These are phyloP conservation scores for Jackrogersella minutella DNA, from an alignment of 495 filamentous ascomycete genomes.

Conservation along the genomic window DNA sequence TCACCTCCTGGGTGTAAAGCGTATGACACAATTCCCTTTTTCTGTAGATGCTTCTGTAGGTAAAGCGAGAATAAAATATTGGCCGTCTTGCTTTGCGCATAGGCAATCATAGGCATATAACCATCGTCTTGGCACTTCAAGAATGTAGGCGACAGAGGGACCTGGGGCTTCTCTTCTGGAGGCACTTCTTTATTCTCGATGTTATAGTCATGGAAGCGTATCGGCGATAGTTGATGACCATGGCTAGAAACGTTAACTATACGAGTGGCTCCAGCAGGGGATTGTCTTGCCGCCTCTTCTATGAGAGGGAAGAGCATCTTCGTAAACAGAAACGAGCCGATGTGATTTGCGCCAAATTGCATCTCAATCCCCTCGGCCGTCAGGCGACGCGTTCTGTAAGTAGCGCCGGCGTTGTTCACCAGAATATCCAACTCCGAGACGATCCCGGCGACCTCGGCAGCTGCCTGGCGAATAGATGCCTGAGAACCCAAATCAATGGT, in stretches of 20 bases:
- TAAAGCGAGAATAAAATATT: conserved; percentile 66
- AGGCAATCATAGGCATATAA: conserved; percentile 63
- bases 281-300: conserved; percentile 45
- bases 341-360: conserved; percentile 67
- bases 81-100: conserved; percentile 67
- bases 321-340: conserved; percentile 66
- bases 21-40: conserved; percentile 49
- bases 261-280: conserved; percentile 48
- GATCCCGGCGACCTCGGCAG: conserved; percentile 47
- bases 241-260: conserved; percentile 56
- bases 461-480: conserved; percentile 53
- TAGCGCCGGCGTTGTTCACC: conserved; percentile 64
- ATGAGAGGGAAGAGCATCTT: conserved; percentile 62
- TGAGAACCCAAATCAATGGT: conserved; percentile 59
- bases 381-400: conserved; percentile 44
- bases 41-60: conserved; percentile 50
- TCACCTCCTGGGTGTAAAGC: conserved; percentile 60
- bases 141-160: conserved; percentile 44
- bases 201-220: conserved; percentile 66
- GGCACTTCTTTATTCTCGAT: conserved; percentile 55
- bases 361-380: conserved; percentile 61
- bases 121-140: conserved; percentile 51
- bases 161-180: conserved; percentile 48
- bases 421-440: conserved; percentile 61
- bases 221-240: conserved; percentile 60